Conservation (phyloP, 2,329 filamentous ascomycete species). For the Diaporthe capsici region DNA sequence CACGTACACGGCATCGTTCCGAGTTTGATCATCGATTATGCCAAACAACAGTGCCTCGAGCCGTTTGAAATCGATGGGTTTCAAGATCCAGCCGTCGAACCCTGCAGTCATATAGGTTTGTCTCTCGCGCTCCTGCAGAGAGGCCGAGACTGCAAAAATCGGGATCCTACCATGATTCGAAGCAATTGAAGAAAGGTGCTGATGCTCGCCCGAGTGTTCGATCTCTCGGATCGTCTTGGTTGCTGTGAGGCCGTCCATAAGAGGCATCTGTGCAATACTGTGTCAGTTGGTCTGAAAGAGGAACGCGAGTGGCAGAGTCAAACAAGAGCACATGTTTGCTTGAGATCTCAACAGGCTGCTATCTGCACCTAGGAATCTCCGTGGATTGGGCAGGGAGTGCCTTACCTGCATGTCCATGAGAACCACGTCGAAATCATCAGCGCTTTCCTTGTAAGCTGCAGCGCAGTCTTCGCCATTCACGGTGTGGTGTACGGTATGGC, state of each 20-base stretch:
- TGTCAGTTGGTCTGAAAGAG: neutral
- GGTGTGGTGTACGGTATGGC: slow-evolving; percentile 79
- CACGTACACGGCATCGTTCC: slow-evolving; percentile 76
- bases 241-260: slow-evolving; percentile 86
- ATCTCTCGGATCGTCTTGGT: slow-evolving; percentile 86
- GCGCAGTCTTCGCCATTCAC: slow-evolving; percentile 90
- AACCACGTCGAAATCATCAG: slow-evolving; percentile 79
- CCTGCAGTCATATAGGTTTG: slow-evolving; percentile 81
- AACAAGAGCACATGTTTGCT: neutral
- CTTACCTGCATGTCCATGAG: slow-evolving; percentile 93
- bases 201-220: slow-evolving; percentile 68
- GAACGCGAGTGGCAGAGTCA: neutral
- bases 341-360: too few species aligned
- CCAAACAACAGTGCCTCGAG: slow-evolving; percentile 78
- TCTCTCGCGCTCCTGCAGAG: slow-evolving; percentile 78
- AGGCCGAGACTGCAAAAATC: slow-evolving; percentile 90
- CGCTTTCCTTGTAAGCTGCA: slow-evolving; percentile 74
- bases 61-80: slow-evolving; percentile 86
- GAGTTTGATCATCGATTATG: slow-evolving; percentile 72
- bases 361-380: neutral
- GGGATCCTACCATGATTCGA: slow-evolving; percentile 76
- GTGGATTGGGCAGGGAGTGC: neutral
- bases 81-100: slow-evolving; percentile 93
- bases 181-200: slow-evolving; percentile 71
- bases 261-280: slow-evolving; percentile 79